These are phyloP conservation scores for Cyberlindnera xylosilytica DNA, from an alignment of 805 yeast genomes.

Conservation along the genomic window DNA sequence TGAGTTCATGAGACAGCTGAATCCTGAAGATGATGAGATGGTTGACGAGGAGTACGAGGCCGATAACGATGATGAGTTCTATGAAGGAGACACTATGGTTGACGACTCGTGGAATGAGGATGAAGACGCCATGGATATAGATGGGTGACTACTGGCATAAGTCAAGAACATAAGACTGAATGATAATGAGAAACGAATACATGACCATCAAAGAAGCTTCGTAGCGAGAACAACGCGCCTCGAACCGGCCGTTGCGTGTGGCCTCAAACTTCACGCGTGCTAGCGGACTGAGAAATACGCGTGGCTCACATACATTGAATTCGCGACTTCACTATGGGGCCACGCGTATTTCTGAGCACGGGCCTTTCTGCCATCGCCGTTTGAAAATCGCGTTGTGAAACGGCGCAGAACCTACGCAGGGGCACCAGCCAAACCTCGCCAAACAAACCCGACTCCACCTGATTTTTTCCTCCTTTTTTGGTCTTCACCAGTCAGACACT, in stretches of 20 bases:
- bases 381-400: constrained; percentile 7
- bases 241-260: no score
- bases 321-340: no score
- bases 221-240: no score
- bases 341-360: not conserved
- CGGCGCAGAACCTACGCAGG: constrained; percentile 7
- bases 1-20: constrained; percentile 10
- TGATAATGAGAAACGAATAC: no score
- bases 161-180: not conserved
- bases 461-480: no score
- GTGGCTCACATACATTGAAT: no score
- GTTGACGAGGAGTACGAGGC: not conserved
- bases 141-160: not conserved
- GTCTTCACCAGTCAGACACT: not conserved
- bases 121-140: constrained; percentile 1
- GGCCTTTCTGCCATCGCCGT: not conserved
- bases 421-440: not conserved
- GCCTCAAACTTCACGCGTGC: not conserved
- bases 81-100: not conserved
- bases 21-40: constrained; percentile 2
- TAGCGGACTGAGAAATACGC: not conserved
- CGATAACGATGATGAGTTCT: not conserved
- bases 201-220: no score
- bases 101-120: not conserved
- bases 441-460: not conserved